Base-by-base conservation (phyloP, 176 grass and related monocot species). In the Secale cereale region DNA sequence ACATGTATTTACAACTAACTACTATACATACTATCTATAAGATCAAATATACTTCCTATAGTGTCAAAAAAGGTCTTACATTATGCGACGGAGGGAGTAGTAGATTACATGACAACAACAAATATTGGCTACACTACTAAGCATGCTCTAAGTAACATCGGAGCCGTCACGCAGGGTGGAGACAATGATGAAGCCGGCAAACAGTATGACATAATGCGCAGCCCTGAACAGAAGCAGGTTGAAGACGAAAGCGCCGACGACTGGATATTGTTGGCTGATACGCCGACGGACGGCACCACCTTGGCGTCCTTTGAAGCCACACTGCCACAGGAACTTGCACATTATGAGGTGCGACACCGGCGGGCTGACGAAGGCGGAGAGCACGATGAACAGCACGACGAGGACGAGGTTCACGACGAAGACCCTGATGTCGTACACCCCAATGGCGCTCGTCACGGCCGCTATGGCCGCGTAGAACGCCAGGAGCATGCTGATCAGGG, bases 381-480 rank as follows among this genome's bases (percentile, higher is more conserved):
- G 28, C 2, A 1, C 11, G 1, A 14, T 0, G 3, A 60, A 60
- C 3, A 27, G 3, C 28, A 84, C 26, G 17, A 7, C 0, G 0
- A 0, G 0, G 22, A 37, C 8, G 22, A 10, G 10, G 10, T 32
- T 48, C 4, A 85, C 40, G 1, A 4, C 10, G 2, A 0, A 0
- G 10, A 17, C 2, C 37, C 1, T 11, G 4, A 81, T 16, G 3
- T 3, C 1, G 48, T 52, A 52, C 14, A 29, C 17, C 15, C 43
- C 11, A 1, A 6, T 0, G 48, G 59, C 5, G 30, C 2, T 30
- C 4, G 33, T 3, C 9, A 75, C 23, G 7, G 30, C 30, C 0
- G 4, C 0, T 3, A 48, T 0, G 6, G 85, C 77, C 2, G 25
- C n/a, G 25, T 32, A 76, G 19, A 87, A 82, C 0, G 78, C 78